phyloP scores from a whole-genome alignment of 2,329 filamentous ascomycete genomes.

The Knufia petricola region DNA sequence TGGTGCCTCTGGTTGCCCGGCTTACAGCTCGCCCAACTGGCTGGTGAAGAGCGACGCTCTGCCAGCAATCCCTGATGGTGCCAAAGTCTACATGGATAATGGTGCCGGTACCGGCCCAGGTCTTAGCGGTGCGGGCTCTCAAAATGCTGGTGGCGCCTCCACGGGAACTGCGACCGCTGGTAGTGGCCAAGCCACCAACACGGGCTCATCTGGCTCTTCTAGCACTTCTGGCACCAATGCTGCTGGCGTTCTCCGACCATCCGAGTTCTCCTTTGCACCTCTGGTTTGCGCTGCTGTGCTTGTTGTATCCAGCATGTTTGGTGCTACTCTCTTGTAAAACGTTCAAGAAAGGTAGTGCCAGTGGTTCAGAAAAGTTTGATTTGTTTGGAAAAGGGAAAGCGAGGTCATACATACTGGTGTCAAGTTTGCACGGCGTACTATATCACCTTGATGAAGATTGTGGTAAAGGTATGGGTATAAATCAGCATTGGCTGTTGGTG shows the following conservation, averaged over 20 bases:
- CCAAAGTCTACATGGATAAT: conserved; percentile 46
- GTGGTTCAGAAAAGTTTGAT: not conserved
- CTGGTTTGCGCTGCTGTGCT: conserved; percentile 44
- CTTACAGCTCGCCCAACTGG: conserved; percentile 44
- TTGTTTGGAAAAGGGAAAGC: not conserved
- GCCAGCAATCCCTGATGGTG: conserved; percentile 47
- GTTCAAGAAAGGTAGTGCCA: too few relatives aligned
- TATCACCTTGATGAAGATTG: not conserved
- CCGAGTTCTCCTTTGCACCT: conserved; percentile 41
- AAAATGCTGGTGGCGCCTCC: conserved; percentile 44
- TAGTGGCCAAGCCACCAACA: conserved; percentile 31
- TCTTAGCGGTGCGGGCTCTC: conserved; percentile 46
- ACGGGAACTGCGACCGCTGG: conserved; percentile 41
- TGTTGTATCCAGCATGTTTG: conserved; percentile 44
- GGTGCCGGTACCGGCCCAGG: conserved; percentile 50
- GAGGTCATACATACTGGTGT: not conserved
- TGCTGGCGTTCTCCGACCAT: conserved; percentile 35
- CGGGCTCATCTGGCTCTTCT: conserved; percentile 26
- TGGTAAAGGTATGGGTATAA: not conserved
- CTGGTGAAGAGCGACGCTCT: conserved; percentile 44
- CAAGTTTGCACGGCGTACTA: not conserved
- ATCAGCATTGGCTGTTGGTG: not conserved
- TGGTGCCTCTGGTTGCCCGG: conserved; percentile 45
- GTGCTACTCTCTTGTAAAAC: conserved; percentile 37
- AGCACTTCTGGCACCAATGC: conserved; percentile 23